Conservation (phyloP, 768 basidiomycete genomes). For the Boletus subcaerulescens region DNA sequence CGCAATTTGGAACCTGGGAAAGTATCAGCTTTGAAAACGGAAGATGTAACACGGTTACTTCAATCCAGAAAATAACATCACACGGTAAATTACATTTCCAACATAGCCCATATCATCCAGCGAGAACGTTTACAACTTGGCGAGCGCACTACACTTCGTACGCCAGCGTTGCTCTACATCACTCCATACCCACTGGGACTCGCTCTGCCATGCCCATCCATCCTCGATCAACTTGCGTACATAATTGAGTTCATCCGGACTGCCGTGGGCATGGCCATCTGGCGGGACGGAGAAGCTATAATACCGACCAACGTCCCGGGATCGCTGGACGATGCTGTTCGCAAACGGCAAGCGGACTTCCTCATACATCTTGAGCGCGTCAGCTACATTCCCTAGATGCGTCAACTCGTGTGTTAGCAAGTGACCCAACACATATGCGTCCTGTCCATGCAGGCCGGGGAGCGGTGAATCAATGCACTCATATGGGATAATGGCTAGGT, state of each 20-base stretch:
- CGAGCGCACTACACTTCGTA: background rate
- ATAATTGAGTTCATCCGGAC: slow-evolving; percentile 5
- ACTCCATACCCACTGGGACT: slow-evolving; percentile 3
- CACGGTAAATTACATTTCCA: too few relatives aligned
- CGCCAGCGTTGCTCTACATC: slow-evolving; percentile 15
- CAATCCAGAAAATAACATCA: too few relatives aligned
- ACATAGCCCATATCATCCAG: too few relatives aligned
- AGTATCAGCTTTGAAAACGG: too few relatives aligned
- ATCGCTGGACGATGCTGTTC: slow-evolving; percentile 19
- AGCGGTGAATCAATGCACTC: background rate
- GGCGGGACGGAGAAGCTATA: slow-evolving; percentile 16
- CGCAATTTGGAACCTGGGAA: too few relatives aligned
- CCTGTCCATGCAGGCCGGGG: slow-evolving; percentile 12
- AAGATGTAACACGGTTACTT: too few relatives aligned
- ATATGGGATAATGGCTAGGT: background rate
- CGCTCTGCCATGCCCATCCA: slow-evolving; percentile 19
- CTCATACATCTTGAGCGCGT: slow-evolving; percentile 33
- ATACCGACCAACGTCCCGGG: slow-evolving; percentile 20
- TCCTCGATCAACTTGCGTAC: slow-evolving; percentile 32
- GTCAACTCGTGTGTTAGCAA: slow-evolving; percentile 25
- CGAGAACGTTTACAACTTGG: background rate
- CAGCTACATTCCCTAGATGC: slow-evolving; percentile 19
- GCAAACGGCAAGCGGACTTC: slow-evolving; percentile 30
- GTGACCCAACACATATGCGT: slow-evolving; percentile 30
- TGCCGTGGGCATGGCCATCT: background rate